Base-by-base conservation (phyloP, 148 eudicot species). In the Chenopodium album region DNA sequence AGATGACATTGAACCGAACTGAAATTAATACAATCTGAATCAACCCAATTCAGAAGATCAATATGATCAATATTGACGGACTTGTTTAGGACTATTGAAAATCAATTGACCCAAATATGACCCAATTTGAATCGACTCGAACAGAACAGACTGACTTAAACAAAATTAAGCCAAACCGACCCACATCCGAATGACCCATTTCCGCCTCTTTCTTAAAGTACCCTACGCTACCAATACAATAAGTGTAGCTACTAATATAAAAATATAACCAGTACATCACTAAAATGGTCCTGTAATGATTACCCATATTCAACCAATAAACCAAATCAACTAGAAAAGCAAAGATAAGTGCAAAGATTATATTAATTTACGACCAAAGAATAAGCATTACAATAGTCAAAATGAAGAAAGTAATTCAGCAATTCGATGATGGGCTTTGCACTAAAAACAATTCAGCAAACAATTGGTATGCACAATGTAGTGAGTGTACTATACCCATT, bases 401-500 rank as follows among this genome's bases (percentile, higher is more conserved):
- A 41, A 6, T 41, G 44, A 41, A 47, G 28, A 47, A 73, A 71
- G 85, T 73, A 46, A 50, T 78, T 44, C 65, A 79, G 44, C 79
- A 75, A 79, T 16, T 44, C 26, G 37, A 75, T 79, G 4, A 31
- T 74, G 62, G 28, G 23, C 9, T 22, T 56, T 56, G 52, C 79
- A 59, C 16, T 48, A 37, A 73, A 78, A 60, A 22, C 75, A 73
- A 65, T 79, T 9, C 19, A 71, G 75, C 85, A 63, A 84, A 79
- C 79, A 84, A 75, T 32, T 79, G 79, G 82, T 44, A 76, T 79
- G 79, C 82, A 84, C 68, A 68, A 41, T 41, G 44, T 41, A 41
- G 44, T 41, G 44, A 41, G 54, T 20, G 46, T n/a, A 72, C 75
- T 19, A 62, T 62, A 20, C 75, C 74, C 72, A 72, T 46, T 72